These are phyloP conservation scores for Pseudocercospora eumusae DNA, from an alignment of 2,329 filamentous ascomycete genomes.

Conservation along the genomic window DNA sequence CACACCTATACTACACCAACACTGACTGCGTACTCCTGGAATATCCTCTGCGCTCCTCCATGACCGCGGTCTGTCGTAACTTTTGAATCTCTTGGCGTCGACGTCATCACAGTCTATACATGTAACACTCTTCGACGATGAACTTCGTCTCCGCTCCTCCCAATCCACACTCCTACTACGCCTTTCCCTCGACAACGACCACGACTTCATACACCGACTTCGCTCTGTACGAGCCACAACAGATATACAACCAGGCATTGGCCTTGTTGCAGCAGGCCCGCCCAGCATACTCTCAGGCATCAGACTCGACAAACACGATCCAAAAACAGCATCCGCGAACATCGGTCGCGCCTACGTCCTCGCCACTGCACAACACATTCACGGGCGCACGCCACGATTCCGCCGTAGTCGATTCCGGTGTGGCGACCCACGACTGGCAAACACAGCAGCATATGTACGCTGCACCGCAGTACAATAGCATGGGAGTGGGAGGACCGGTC, in stretches of 20 bases:
- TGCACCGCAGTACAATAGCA: constrained; percentile 27
- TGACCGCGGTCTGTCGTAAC: constrained; percentile 3
- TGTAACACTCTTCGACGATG: neutral
- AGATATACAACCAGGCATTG: constrained; percentile 26
- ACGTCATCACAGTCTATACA: constrained; percentile 13
- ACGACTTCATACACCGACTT: constrained; percentile 12
- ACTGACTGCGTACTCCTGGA: neutral
- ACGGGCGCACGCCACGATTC: constrained; percentile 20
- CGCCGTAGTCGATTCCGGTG: constrained; percentile 19
- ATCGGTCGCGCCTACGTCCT: constrained; percentile 10
- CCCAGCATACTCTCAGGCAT: constrained; percentile 4
- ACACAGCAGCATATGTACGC: constrained; percentile 25
- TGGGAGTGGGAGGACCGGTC: constrained; percentile 34
- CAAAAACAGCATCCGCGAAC: constrained; percentile 11
- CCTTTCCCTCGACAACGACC: constrained; percentile 11
- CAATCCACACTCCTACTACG: constrained; percentile 4
- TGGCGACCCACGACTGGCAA: constrained; percentile 25
- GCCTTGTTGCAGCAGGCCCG: constrained; percentile 16
- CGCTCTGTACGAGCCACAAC: constrained; percentile 16
- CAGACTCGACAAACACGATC: constrained; percentile 1
- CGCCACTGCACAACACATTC: constrained; percentile 12
- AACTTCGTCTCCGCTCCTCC: constrained; percentile 6
- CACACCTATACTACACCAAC: neutral
- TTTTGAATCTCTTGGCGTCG: constrained; percentile 9
- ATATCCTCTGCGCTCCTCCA: neutral